Conservation (phyloP, 2,329 filamentous ascomycete genomes). For the Fusarium sterilihyphosum region DNA sequence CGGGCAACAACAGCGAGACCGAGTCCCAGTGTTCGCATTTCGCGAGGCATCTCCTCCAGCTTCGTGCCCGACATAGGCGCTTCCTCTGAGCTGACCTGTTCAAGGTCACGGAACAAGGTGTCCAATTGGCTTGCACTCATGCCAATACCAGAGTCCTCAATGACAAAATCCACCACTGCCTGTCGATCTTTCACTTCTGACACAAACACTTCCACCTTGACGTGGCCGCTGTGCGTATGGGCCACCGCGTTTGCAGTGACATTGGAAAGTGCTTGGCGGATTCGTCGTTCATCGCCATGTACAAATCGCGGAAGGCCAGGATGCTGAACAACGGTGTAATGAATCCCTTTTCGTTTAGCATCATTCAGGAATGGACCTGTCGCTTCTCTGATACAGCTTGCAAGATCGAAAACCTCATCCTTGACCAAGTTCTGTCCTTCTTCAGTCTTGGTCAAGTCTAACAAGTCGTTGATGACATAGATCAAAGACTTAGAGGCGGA, state of each 20-base stretch:
- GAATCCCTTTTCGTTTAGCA: conserved; percentile 77
- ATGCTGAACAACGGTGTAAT: conserved; percentile 74
- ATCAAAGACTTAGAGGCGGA: conserved; percentile 93
- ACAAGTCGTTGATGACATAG: conserved; percentile 91
- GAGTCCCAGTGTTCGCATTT: conserved; percentile 71
- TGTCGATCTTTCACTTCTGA: conserved; percentile 61
- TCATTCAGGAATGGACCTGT: conserved; percentile 79
- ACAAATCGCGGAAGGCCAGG: conserved; percentile 76
- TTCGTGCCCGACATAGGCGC: conserved; percentile 39
- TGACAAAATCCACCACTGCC: conserved; percentile 76
- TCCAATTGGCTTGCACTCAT: conserved; percentile 73
- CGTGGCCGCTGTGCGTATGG: conserved; percentile 73
- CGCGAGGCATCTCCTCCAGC: conserved; percentile 43
- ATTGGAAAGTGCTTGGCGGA: conserved; percentile 87
- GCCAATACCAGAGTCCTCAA: conserved; percentile 79
- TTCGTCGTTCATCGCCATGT: conserved; percentile 79
- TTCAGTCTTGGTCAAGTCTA: conserved; percentile 89
- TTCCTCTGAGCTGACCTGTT: conserved; percentile 64
- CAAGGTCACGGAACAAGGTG: conserved; percentile 66
- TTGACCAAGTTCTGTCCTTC: conserved; percentile 82
- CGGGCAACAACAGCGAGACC: conserved; percentile 90
- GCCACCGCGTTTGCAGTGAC: conserved; percentile 87
- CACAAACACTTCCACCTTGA: conserved; percentile 77
- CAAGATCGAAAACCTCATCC: conserved; percentile 81
- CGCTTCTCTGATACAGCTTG: conserved; percentile 77